Percentiles rank a stretch among this genome's conserved stretches.
phyloP scores from a whole-genome alignment of 495 filamentous ascomycete species.

The Rhizodiscina lignyota region DNA sequence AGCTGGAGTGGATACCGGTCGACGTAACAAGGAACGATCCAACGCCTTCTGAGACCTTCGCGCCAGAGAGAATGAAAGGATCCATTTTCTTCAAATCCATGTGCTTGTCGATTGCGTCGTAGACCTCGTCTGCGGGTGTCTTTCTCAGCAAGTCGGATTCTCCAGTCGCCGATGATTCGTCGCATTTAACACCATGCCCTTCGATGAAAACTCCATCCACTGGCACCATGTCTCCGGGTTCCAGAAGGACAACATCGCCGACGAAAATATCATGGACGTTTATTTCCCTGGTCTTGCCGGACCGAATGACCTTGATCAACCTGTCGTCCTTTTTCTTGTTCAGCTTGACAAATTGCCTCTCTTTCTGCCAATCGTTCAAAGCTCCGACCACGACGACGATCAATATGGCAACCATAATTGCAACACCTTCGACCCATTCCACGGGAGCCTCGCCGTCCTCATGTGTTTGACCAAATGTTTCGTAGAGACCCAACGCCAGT shows the following conservation, averaged over 20 bases:
- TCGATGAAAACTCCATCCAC: constrained; percentile 22
- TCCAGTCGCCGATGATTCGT: constrained; percentile 53
- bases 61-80: constrained; percentile 85
- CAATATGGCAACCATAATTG: constrained; percentile 28
- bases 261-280: constrained; percentile 68
- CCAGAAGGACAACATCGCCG: constrained; percentile 68
- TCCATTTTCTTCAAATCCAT: constrained; percentile 70
- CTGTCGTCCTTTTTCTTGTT: constrained; percentile 34
- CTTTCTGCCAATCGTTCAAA: constrained; percentile 29
- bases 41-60: constrained; percentile 82
- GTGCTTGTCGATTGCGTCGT: constrained; percentile 56
- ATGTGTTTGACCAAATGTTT: constrained; percentile 32
- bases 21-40: constrained; percentile 78
- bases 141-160: constrained; percentile 57
- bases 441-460: constrained; percentile 15
- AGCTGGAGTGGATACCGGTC: constrained; percentile 71
- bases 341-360: constrained; percentile 28
- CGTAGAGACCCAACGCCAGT: constrained; percentile 63
- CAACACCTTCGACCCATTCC: constrained; percentile 31
- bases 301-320: constrained; percentile 56
- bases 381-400: constrained; percentile 29
- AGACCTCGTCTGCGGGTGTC: constrained; percentile 57
- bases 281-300: constrained; percentile 58
- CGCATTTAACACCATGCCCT: constrained; percentile 41
- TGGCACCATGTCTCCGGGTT: constrained; percentile 70